phyloP scores from a whole-genome alignment of 331 rosid species.

The Pyrus hybrid region DNA sequence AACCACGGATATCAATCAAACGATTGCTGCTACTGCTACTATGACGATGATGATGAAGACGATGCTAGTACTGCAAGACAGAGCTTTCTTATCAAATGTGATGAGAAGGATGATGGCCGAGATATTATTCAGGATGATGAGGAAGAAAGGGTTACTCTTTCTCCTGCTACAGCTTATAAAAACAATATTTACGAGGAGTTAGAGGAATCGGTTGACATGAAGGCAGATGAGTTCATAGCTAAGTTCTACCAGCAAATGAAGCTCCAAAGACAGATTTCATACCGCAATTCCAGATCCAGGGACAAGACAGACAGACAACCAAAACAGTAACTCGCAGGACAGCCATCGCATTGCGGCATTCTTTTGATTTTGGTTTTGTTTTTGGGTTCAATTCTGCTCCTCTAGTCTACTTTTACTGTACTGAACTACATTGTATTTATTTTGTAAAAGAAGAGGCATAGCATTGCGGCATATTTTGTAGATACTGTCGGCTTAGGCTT shows the following conservation, averaged over 20 bases:
- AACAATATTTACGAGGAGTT: background rate
- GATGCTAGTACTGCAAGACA: background rate
- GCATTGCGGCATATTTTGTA: no score
- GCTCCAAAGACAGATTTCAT: slow-evolving; percentile 76
- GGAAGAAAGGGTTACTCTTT: background rate
- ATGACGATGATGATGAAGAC: background rate
- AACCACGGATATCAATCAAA: background rate
- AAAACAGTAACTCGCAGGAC: no score
- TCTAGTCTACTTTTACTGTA: no score
- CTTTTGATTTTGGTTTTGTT: no score
- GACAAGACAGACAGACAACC: no score
- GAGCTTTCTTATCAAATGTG: background rate
- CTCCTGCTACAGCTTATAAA: background rate
- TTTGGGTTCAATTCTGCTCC: no score
- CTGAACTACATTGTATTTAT: no score
- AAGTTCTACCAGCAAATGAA: slow-evolving; percentile 69
- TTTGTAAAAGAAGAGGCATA: no score
- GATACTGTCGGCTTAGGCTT: no score
- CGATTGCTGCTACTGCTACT: background rate
- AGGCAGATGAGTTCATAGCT: slow-evolving; percentile 82
- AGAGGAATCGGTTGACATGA: slow-evolving; percentile 44
- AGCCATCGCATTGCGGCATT: no score
- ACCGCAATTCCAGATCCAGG: background rate
- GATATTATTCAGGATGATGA: slow-evolving; percentile 6
- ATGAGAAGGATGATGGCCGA: background rate